Evolutionary conservation across 495 filamentous ascomycete genomes (phyloP).

Genomic region (Lophiotrema nucula): DNA sequence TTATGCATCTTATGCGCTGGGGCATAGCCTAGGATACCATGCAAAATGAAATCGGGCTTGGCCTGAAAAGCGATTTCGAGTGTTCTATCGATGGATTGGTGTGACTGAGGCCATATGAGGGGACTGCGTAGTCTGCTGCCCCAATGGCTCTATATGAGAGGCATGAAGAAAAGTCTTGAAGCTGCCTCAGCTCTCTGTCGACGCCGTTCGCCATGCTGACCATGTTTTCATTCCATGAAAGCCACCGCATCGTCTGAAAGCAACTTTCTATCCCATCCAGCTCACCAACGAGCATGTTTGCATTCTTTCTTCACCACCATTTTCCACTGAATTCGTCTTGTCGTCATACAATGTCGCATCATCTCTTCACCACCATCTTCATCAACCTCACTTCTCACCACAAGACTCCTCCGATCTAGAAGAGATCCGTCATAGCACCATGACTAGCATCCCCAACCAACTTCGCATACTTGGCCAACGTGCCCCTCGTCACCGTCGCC

Average conservation of each 20-base stretch:
- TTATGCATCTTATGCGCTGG: constrained; percentile 20
- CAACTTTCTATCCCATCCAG: no score
- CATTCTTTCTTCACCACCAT: no score
- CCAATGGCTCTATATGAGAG: no score
- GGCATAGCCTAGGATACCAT: constrained; percentile 24
- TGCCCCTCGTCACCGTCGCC: constrained; percentile 77
- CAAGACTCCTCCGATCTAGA: constrained; percentile 33
- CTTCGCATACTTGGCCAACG: constrained; percentile 84
- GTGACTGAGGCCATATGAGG: not conserved
- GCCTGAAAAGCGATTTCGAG: constrained; percentile 16
- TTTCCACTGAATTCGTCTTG: no score
- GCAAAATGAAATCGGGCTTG: constrained; percentile 20
- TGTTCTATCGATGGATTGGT: not conserved
- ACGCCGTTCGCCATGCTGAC: no score
- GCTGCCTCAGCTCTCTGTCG: no score
- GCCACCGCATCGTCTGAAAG: no score
- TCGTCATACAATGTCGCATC: no score
- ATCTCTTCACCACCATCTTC: not conserved
- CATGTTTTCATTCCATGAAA: no score
- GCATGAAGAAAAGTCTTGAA: no score
- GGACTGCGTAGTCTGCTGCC: no score
- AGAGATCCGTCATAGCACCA: constrained; percentile 53
- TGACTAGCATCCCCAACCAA: constrained; percentile 73
- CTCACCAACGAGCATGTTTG: no score
- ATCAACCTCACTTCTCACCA: not conserved